Evolutionary conservation across 2,329 filamentous ascomycete species (phyloP).

Genomic region (Neopestalotiopsis clavispora): DNA sequence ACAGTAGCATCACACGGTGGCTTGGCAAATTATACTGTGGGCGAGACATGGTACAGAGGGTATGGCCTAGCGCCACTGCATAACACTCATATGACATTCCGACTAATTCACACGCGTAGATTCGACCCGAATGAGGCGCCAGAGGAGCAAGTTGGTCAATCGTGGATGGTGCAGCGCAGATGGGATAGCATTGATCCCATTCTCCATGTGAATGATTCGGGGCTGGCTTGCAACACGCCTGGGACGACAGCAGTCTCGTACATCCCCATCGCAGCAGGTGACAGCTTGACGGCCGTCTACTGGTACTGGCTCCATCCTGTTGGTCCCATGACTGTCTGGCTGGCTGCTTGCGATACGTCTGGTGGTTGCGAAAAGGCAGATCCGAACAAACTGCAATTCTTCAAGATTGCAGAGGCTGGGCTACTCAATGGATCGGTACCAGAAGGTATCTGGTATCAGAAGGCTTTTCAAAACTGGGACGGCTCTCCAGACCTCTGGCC

Average conservation of each 20-base stretch:
- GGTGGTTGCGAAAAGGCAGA: constrained; percentile 33
- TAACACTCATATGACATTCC: neutral
- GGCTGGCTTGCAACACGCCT: constrained; percentile 42
- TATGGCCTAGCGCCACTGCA: constrained; percentile 24
- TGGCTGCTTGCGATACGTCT: constrained; percentile 35
- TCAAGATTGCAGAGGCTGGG: constrained; percentile 47
- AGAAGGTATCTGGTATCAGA: constrained; percentile 44
- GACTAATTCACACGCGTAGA: constrained; percentile 24
- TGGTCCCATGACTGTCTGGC: constrained; percentile 45
- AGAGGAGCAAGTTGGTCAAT: constrained; percentile 37
- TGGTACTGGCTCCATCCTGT: constrained; percentile 48
- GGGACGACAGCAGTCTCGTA: constrained; percentile 39
- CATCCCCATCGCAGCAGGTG: constrained; percentile 42
- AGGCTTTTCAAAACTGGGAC: constrained; percentile 44
- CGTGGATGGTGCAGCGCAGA: constrained; percentile 43
- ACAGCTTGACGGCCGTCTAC: constrained; percentile 43
- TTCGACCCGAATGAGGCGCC: constrained; percentile 39
- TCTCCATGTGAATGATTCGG: constrained; percentile 37
- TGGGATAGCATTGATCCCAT: constrained; percentile 45
- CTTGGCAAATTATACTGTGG: constrained; percentile 45
- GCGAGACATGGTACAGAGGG: constrained; percentile 46
- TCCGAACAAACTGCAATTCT: constrained; percentile 38
- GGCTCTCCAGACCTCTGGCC: constrained; percentile 46
- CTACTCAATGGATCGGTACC: constrained; percentile 38
- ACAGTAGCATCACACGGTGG: constrained; percentile 39